Evolutionary conservation across 257 asterid genomes (phyloP), one percentile per base, ranked within the genome.

Genomic region (Cruciata laevipes): DNA sequence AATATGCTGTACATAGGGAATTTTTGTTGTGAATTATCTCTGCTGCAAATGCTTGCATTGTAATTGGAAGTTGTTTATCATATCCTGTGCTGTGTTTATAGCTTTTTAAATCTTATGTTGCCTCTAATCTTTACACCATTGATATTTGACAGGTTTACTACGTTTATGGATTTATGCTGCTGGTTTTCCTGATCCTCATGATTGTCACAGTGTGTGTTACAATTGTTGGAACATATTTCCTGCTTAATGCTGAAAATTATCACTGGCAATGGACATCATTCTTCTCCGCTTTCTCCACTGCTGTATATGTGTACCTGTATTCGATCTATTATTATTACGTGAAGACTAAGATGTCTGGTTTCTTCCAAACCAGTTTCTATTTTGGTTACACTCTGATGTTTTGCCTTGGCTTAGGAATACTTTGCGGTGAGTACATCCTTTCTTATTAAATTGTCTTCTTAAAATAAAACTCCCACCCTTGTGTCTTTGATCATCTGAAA

Each of bases 251-350:
- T 33, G 91, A 85, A 82, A 85, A 85, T 73, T 85, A 85, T 81
- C 87, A 85, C 72, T 85, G 91, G 91, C 88, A 85, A 53, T 85
- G 91, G 91, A 85, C 91, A 58, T 85, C 91, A 16, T 85, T 85
- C 77, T 81, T 83, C 74, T 85, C 91, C 14, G 91, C 91, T 2
- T 85, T 85, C 60, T 85, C 91, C 35, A 85, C 89, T 14, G 83
- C 84, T 18, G 72, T 81, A 35, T 85, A 83, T 73, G 91, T 85
- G 63, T 85, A 79, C 72, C 72, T 81, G 37, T 85, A 85, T 75
- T 85, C 91, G 10, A 79, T 85, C 67, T 83, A 85, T 65, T 85
- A 85, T 77, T 85, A 77, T 79, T 71, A 74, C 38, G 76, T 83
- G 67, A 85, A 85, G 82, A 85, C 91, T n/a, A 83, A 81, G 84